Evolutionary conservation across 2,329 filamentous ascomycete genomes (phyloP), one percentile per base, ranked within the genome.

Genomic region (Ophiostoma tasmaniense): DNA sequence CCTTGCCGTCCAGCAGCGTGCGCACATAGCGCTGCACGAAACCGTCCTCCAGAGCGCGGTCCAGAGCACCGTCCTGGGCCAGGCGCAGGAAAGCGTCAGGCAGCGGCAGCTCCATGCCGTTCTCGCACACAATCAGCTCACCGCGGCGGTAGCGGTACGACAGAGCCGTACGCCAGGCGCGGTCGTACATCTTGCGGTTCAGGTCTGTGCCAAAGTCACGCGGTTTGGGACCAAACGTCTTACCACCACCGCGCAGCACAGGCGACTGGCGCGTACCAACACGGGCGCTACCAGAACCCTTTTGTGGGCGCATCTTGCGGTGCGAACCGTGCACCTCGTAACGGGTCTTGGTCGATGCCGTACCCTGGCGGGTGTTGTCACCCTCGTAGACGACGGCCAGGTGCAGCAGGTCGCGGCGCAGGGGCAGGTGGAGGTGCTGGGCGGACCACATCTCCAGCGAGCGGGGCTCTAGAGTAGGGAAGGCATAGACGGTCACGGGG

Each of bases 131-230:
- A 73, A 97, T 82, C 75, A 99, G 81, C 81, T 98, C 92, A 66
- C 93, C 95, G 73, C 89, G 87, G 73, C 89, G 85, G 80, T 95
- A 98, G 71, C 95, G 88, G 82, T 97, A 96, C 76, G 90, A 95
- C 73, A 99, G 84, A 13, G 95, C 95, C 61, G 91, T 98, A 76
- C 95, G 88, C 92, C 92, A 98, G 11, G 95, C 95, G 74, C 96
- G 84, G 79, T 98, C 93, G 81, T 99, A 99, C 65, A 97, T 87
- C 82, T 98, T 98, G 76, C 85, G 85, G 74, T 90, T 93, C 68
- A 99, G 83, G 20, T 85, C 85, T 28, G 93, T 96, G 71, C 87
- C 87, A 77, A 99, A 99, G 80, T 98, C 92, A 77, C 95, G 86
- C 33, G 93, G 93, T 74, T 93, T 89, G 35, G 95, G 95, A n/a